Conservation (phyloP, 495 filamentous ascomycete genomes). For the Pseudoneurospora amorphoporcata region DNA sequence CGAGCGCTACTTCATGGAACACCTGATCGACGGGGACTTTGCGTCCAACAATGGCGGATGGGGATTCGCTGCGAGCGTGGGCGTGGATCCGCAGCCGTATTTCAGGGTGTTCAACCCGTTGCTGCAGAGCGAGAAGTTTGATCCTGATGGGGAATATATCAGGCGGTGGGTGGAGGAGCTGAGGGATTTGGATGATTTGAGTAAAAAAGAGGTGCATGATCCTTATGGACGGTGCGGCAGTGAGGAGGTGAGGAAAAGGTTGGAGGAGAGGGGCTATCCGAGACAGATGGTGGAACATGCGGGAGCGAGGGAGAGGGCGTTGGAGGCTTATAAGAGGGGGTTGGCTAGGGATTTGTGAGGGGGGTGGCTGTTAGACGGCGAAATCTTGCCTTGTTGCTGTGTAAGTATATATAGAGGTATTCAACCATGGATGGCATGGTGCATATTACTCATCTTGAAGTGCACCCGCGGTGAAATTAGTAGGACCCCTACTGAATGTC, state of each 20-base stretch:
- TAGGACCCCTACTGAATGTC: background rate
- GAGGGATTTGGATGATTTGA: constrained; percentile 35
- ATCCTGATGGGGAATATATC: constrained; percentile 58
- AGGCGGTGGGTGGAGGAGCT: constrained; percentile 65
- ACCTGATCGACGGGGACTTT: constrained; percentile 86
- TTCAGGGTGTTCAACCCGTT: constrained; percentile 87
- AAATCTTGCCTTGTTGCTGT: background rate
- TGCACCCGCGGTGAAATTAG: background rate
- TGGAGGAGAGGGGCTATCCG: constrained; percentile 63
- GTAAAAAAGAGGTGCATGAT: constrained; percentile 53
- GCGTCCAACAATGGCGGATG: constrained; percentile 88
- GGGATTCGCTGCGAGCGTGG: constrained; percentile 73
- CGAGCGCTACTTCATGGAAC: constrained; percentile 80
- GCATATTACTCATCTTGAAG: background rate
- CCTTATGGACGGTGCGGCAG: constrained; percentile 58
- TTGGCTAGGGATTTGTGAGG: constrained; percentile 10
- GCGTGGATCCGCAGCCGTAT: constrained; percentile 87
- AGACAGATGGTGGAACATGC: constrained; percentile 65
- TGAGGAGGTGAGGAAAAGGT: constrained; percentile 43
- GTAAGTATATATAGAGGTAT: background rate
- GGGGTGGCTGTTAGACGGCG: background rate
- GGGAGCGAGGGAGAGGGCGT: constrained; percentile 49
- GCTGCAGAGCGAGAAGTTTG: constrained; percentile 79
- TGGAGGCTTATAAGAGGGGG: constrained; percentile 60
- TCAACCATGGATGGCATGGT: background rate